These are phyloP conservation scores for Monosiga brevicollis DNA, from an alignment of 78 protist genomes.

Conservation along the genomic window DNA sequence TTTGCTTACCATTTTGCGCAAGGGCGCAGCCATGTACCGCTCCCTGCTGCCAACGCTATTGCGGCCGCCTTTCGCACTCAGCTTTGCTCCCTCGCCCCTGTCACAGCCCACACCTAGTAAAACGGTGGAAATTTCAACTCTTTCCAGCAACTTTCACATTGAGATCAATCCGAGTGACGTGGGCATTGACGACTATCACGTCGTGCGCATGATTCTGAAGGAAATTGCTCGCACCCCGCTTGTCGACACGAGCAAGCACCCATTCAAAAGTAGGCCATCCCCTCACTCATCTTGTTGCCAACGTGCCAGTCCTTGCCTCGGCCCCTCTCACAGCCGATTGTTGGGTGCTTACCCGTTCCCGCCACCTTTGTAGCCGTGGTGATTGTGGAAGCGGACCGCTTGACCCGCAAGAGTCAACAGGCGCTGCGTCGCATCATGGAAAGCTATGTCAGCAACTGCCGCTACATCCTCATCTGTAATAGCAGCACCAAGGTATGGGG, in stretches of 20 bases:
- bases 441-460: slow-evolving; percentile 58
- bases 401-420: slow-evolving; percentile 86
- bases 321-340: too few relatives aligned
- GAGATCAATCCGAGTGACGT: slow-evolving; percentile 92
- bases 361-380: slow-evolving; percentile 81
- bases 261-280: slow-evolving; percentile 10
- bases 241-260: slow-evolving; percentile 23
- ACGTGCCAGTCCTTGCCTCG: too few relatives aligned
- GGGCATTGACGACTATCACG: slow-evolving; percentile 78
- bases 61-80: not conserved
- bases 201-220: slow-evolving; percentile 84
- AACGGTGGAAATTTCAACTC: slow-evolving; percentile 58
- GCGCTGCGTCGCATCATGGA: slow-evolving; percentile 99
- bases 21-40: not conserved
- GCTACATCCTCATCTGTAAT: slow-evolving; percentile 58
- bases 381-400: slow-evolving; percentile 79
- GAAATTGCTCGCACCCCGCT: slow-evolving; percentile 87
- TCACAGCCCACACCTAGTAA: not conserved
- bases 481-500: slow-evolving; percentile 31
- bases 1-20: not conserved
- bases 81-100: not conserved
- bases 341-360: too few relatives aligned
- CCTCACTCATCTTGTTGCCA: too few relatives aligned
- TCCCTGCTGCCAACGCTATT: not conserved
- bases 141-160: slow-evolving; percentile 72